Conservation (phyloP, 163 green algal genomes). For the Trebouxia gelatinosa region DNA sequence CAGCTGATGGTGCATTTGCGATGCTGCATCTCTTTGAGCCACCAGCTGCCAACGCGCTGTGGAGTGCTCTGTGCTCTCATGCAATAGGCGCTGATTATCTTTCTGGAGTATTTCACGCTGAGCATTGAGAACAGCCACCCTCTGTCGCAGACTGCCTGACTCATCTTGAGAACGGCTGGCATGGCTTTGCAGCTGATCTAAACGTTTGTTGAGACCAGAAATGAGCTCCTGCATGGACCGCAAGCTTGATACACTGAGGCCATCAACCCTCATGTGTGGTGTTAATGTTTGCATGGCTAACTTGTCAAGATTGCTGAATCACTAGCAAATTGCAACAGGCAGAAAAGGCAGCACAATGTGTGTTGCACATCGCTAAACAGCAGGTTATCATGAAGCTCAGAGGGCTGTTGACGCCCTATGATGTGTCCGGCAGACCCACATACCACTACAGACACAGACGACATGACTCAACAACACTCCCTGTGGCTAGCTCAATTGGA, state of each 20-base stretch:
- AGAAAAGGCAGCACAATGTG: neutral
- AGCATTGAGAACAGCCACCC: neutral
- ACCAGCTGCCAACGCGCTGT: neutral
- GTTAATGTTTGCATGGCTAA: neutral
- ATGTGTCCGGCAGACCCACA: no score
- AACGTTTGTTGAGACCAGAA: neutral
- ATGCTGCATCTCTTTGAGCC: neutral
- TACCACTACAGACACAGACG: no score
- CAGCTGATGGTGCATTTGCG: neutral
- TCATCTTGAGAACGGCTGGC: neutral
- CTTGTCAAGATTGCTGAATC: neutral
- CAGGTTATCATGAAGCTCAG: no score
- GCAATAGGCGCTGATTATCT: conserved; percentile 1
- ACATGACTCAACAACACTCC: no score
- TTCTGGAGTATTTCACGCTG: neutral
- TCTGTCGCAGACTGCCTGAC: neutral
- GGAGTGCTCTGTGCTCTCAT: conserved; percentile 15
- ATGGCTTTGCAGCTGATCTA: conserved; percentile 9
- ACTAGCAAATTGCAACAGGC: neutral
- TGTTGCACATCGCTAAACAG: no score
- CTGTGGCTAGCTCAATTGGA: no score
- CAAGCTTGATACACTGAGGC: neutral
- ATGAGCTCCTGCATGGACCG: conserved; percentile 10
- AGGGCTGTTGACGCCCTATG: no score
- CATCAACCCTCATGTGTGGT: neutral